A percentile compares a stretch with the other conserved stretches of the same genome.
phyloP scores from a whole-genome alignment of 192 early-diverging fungal genomes.

The Backusella parvicylindrica region DNA sequence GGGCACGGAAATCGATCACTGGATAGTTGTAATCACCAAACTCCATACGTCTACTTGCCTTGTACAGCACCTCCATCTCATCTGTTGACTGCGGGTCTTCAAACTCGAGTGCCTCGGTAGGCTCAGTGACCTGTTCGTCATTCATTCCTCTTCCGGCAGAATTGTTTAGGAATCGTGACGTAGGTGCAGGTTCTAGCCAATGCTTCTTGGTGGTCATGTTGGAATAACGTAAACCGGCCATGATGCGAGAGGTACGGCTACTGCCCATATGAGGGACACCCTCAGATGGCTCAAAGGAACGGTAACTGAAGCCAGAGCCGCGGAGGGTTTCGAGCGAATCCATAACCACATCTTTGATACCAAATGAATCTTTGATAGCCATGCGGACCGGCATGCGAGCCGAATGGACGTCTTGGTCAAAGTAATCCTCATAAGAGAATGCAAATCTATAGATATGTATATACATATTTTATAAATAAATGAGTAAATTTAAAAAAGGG shows the following conservation, averaged over 20 bases:
- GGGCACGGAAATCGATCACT: slow-evolving; percentile 38
- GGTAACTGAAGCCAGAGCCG: slow-evolving; percentile 76
- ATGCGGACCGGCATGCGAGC: slow-evolving; percentile 74
- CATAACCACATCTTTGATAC: slow-evolving; percentile 78
- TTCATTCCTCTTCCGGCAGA: slow-evolving; percentile 17
- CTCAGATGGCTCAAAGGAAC: slow-evolving; percentile 72
- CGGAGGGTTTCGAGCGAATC: slow-evolving; percentile 77
- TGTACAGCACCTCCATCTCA: slow-evolving; percentile 42
- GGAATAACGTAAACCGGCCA: slow-evolving; percentile 54
- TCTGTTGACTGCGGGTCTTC: slow-evolving; percentile 36
- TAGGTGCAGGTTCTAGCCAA: slow-evolving; percentile 45
- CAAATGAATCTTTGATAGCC: slow-evolving; percentile 79
- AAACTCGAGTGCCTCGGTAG: slow-evolving; percentile 26
- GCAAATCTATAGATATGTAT: slow-evolving; percentile 42
- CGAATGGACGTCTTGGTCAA: slow-evolving; percentile 59
- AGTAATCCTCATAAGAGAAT: slow-evolving; percentile 82
- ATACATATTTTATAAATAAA: slow-evolving; percentile 45
- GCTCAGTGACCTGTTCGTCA: slow-evolving; percentile 7
- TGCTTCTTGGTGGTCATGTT: slow-evolving; percentile 49
- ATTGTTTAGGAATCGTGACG: slow-evolving; percentile 11
- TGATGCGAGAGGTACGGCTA: slow-evolving; percentile 52
- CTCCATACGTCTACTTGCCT: slow-evolving; percentile 34
- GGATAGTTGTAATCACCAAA: slow-evolving; percentile 59
- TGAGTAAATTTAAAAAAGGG: neutral
- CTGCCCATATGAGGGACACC: slow-evolving; percentile 55